A percentile compares a stretch with the other conserved stretches of the same genome.
Conservation (phyloP, 2,329 filamentous ascomycete genomes). For the Zarea fungicola region DNA sequence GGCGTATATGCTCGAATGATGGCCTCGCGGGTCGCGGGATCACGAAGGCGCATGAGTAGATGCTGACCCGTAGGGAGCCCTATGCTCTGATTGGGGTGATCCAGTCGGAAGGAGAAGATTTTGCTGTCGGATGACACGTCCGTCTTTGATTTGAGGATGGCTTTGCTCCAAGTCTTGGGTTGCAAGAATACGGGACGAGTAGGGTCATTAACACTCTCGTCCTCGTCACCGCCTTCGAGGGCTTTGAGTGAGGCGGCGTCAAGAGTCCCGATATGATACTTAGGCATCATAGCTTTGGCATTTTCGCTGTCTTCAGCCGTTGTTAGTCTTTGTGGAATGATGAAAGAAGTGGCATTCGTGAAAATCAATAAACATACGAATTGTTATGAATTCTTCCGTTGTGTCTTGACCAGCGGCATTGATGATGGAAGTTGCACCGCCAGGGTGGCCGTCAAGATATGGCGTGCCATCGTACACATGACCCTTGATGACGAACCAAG, state of each 20-base stretch:
- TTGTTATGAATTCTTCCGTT: constrained; percentile 85
- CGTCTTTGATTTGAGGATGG: constrained; percentile 63
- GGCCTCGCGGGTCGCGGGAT: constrained; percentile 63
- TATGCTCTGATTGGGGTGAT: constrained; percentile 62
- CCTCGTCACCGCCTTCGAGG: constrained; percentile 40
- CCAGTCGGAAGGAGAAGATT: constrained; percentile 75
- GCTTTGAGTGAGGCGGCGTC: constrained; percentile 51
- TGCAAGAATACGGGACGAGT: constrained; percentile 63
- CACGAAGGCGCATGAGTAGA: constrained; percentile 73
- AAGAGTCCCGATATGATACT: constrained; percentile 78
- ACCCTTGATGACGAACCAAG: constrained; percentile 86
- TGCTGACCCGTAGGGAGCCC: constrained; percentile 84
- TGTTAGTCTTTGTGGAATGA: constrained; percentile 20
- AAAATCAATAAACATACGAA: constrained; percentile 58
- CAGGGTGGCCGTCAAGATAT: constrained; percentile 79
- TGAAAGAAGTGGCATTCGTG: background rate
- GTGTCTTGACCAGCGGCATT: constrained; percentile 76
- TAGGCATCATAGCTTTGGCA: constrained; percentile 82
- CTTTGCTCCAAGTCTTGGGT: constrained; percentile 66
- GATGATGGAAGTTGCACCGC: constrained; percentile 78
- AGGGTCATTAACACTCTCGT: constrained; percentile 30
- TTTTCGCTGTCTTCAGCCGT: constrained; percentile 72
- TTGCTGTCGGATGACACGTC: constrained; percentile 70
- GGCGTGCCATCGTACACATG: constrained; percentile 83
- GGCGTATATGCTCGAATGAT: constrained; percentile 88